Evolutionary conservation across 163 green algal genomes (phyloP).

Genomic region (Chloromonas sp.): DNA sequence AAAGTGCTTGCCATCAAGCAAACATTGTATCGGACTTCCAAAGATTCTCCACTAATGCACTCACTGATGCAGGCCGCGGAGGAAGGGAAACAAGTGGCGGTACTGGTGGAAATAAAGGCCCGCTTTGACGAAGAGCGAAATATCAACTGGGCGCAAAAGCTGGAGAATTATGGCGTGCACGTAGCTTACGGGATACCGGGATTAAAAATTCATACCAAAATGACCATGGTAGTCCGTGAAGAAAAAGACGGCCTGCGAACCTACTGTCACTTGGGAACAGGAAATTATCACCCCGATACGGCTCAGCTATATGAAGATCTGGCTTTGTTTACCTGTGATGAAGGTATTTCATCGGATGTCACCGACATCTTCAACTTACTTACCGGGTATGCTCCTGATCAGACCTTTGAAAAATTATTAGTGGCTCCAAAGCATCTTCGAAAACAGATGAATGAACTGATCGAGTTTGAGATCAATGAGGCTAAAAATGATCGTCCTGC

Average conservation of each 20-base stretch:
- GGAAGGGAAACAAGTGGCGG: not conserved
- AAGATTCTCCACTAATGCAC: not conserved
- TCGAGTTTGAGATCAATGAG: not conserved
- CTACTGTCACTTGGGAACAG: not conserved
- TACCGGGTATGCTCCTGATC: too few species aligned
- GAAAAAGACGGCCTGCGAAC: not conserved
- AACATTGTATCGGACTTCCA: not conserved
- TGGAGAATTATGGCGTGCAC: not conserved
- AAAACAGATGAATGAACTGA: not conserved
- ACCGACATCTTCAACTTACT: not conserved
- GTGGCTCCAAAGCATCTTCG: not conserved
- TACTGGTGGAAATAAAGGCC: not conserved
- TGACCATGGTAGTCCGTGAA: not conserved
- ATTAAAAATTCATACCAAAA: not conserved
- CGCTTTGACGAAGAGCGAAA: not conserved
- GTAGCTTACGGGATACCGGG: not conserved
- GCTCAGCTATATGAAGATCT: not conserved
- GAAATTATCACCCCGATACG: not conserved
- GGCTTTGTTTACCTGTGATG: not conserved
- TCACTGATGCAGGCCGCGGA: not conserved
- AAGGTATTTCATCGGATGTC: not conserved
- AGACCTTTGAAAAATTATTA: not conserved
- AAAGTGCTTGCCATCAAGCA: not conserved
- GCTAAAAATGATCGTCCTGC: not conserved
- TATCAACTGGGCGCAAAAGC: not conserved